Conservation (phyloP, 192 early-diverging fungal genomes). For the Geosiphon pyriformis region DNA sequence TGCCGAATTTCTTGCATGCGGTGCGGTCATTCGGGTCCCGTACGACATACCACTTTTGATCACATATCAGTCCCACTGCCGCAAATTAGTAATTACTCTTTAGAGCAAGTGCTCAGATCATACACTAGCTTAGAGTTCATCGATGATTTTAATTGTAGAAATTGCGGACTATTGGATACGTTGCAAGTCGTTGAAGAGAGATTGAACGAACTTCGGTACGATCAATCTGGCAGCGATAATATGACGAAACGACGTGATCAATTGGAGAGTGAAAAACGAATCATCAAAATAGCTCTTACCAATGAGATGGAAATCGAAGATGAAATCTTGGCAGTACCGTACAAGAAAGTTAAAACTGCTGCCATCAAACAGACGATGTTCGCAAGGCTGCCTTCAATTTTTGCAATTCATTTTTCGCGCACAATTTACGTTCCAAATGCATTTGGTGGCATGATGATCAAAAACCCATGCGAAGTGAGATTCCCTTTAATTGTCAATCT, state of each 20-base stretch:
- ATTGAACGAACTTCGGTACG: neutral
- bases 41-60: slow-evolving; percentile 23
- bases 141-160: slow-evolving; percentile 21
- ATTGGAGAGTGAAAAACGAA: neutral
- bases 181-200: slow-evolving; percentile 4
- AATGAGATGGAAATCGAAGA: slow-evolving; percentile 13
- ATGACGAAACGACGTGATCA: neutral
- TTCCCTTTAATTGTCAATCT: slow-evolving; percentile 73
- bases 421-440: slow-evolving; percentile 68
- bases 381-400: slow-evolving; percentile 73
- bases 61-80: slow-evolving; percentile 24
- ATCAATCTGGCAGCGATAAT: neutral
- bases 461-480: slow-evolving; percentile 70
- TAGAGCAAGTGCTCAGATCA: slow-evolving; percentile 15
- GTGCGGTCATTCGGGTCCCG: slow-evolving; percentile 57
- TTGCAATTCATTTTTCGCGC: slow-evolving; percentile 83
- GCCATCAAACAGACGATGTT: slow-evolving; percentile 69
- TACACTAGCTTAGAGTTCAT: slow-evolving; percentile 19
- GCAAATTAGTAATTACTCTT: neutral
- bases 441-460: slow-evolving; percentile 45
- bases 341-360: neutral
- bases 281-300: slow-evolving; percentile 8
- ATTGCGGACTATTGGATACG: slow-evolving; percentile 18
- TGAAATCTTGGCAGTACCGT: neutral
- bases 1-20: slow-evolving; percentile 63